phyloP scores from a whole-genome alignment of 495 filamentous ascomycete genomes.

The Hyaloscypha variabilis region DNA sequence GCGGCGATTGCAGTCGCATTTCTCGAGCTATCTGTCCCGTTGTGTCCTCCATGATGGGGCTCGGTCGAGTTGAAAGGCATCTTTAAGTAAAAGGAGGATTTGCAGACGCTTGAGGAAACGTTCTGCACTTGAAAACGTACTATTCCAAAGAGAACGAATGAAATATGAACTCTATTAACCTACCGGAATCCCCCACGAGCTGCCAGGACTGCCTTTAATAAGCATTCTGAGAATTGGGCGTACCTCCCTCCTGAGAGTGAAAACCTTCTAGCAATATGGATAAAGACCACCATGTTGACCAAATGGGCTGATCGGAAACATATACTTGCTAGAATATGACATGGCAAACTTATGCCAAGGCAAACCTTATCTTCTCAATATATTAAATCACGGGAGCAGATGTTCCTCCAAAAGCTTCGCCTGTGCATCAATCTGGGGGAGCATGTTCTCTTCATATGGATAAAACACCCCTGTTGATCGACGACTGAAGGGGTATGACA shows the following conservation, averaged over 20 bases:
- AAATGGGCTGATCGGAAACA: neutral
- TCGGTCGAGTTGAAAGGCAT: slow-evolving; percentile 9
- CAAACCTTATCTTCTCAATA: neutral
- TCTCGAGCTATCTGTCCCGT: neutral
- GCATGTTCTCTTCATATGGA: slow-evolving; percentile 7
- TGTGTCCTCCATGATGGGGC: slow-evolving; percentile 5
- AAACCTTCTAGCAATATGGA: slow-evolving; percentile 16
- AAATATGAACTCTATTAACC: slow-evolving; percentile 6
- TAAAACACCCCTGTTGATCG: slow-evolving; percentile 5
- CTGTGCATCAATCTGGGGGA: neutral
- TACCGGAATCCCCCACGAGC: neutral
- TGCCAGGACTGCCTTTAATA: neutral
- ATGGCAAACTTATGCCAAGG: neutral
- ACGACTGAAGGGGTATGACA: neutral
- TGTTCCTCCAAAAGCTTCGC: neutral
- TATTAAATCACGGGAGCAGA: slow-evolving; percentile 2
- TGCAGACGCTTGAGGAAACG: neutral
- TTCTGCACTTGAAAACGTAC: neutral
- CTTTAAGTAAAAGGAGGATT: slow-evolving; percentile 2
- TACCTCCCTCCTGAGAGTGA: neutral
- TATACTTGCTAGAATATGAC: neutral
- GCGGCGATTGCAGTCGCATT: slow-evolving; percentile 1
- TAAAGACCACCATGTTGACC: slow-evolving; percentile 15
- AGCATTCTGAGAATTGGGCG: neutral
- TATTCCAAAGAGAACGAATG: neutral